Evolutionary conservation across 2,329 filamentous ascomycete genomes (phyloP).

Genomic region (Arthrocladium fulminans): DNA sequence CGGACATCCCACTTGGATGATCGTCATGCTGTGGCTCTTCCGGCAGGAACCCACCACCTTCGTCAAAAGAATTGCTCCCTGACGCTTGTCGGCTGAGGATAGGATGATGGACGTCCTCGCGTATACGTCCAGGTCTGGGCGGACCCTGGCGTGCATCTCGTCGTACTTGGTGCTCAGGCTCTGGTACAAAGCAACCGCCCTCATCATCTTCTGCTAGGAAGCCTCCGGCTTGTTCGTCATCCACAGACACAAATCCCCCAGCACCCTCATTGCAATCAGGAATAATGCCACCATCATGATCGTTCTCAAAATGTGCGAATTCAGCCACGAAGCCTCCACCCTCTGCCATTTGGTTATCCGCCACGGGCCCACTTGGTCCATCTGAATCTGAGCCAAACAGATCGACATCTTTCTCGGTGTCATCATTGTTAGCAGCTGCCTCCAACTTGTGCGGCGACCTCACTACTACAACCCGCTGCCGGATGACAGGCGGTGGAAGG

Average conservation of each 20-base stretch:
- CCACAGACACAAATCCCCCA: conserved; percentile 20
- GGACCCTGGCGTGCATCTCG: not conserved
- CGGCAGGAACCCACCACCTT: not conserved
- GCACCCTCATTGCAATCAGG: not conserved
- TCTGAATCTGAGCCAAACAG: conserved; percentile 6
- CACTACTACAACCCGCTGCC: conserved; percentile 16
- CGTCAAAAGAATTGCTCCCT: not conserved
- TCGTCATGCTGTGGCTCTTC: not conserved
- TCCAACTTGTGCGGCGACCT: conserved; percentile 16
- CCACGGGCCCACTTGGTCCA: not conserved
- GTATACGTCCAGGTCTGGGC: not conserved
- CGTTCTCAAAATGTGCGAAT: conserved; percentile 15
- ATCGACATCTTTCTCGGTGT: not conserved
- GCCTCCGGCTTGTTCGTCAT: conserved; percentile 6
- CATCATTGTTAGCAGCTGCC: not conserved
- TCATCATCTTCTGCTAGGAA: not conserved
- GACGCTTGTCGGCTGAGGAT: not conserved
- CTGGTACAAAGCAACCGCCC: conserved; percentile 6
- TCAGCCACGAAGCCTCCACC: conserved; percentile 27
- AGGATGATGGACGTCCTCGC: not conserved
- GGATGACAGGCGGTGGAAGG: conserved; percentile 15
- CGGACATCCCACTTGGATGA: not conserved
- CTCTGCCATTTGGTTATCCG: not conserved
- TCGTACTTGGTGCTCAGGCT: not conserved
- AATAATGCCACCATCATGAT: conserved; percentile 9